These are phyloP conservation scores for Cercis canadensis DNA, from an alignment of 306 rosid genomes.

Conservation along the genomic window DNA sequence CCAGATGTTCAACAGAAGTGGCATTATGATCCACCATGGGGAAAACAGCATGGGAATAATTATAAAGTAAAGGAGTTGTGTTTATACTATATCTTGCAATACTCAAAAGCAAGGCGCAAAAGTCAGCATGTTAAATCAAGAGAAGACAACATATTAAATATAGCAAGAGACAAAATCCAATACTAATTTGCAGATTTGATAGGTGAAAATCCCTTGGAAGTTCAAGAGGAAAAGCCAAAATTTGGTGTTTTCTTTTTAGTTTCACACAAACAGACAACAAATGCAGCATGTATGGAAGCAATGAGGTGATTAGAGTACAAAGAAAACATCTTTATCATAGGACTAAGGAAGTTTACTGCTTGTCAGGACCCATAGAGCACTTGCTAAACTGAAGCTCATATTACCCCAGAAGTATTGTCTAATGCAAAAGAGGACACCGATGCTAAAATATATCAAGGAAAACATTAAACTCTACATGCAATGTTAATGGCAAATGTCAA, in stretches of 20 bases:
- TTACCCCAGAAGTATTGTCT: conserved; percentile 5
- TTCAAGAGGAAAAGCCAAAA: conserved; percentile 10
- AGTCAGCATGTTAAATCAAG: conserved; percentile 30
- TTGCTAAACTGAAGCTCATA: conserved; percentile 25
- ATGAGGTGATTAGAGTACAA: conserved; percentile 1
- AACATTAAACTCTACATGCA: too few relatives aligned
- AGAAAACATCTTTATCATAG: not conserved
- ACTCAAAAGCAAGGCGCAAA: conserved; percentile 23
- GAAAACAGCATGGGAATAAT: not conserved
- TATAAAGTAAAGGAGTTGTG: conserved; percentile 5
- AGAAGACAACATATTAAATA: conserved; percentile 15
- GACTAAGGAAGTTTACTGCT: not conserved
- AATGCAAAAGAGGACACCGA: not conserved
- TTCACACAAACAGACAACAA: conserved; percentile 23
- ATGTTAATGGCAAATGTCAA: too few relatives aligned
- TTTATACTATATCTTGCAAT: conserved; percentile 13
- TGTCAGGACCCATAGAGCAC: conserved; percentile 1
- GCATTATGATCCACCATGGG: conserved; percentile 18
- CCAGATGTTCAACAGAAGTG: conserved; percentile 14
- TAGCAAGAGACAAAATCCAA: not conserved
- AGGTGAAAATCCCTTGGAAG: conserved; percentile 16
- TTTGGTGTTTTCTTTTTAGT: not conserved
- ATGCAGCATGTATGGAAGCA: not conserved
- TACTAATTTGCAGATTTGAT: conserved; percentile 5
- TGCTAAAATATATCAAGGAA: not conserved